Evolutionary conservation across 2,329 filamentous ascomycete species (phyloP).

Genomic region (Sordariomycetes sp.): DNA sequence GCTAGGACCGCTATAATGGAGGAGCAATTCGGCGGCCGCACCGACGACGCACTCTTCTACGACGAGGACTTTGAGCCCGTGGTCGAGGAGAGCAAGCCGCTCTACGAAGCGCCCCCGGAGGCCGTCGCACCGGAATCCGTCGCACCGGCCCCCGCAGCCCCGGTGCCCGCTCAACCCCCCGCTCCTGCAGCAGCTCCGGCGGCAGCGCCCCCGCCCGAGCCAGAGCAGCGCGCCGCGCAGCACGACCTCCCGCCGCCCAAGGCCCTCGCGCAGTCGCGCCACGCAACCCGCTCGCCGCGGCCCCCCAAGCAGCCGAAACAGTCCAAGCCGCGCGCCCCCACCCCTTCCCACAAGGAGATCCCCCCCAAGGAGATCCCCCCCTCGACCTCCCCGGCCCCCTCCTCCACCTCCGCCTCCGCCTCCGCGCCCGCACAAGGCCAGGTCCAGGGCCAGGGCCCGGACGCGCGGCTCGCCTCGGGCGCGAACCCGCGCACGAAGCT

Average conservation of each 20-base stretch:
- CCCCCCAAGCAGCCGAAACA: conserved; percentile 6
- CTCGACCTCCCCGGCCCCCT: neutral
- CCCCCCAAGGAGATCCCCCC: conserved; percentile 4
- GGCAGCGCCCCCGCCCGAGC: neutral
- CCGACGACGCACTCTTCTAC: conserved; percentile 52
- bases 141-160: conserved; percentile 4
- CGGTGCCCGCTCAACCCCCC: neutral
- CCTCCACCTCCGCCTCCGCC: neutral
- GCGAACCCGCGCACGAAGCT: conserved; percentile 50
- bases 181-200: neutral
- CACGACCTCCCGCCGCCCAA: neutral
- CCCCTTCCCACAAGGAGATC: conserved; percentile 6
- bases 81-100: conserved; percentile 3
- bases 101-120: conserved; percentile 4
- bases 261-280: conserved; percentile 3
- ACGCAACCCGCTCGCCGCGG: conserved; percentile 4
- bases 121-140: neutral
- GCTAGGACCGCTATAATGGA: conserved; percentile 31
- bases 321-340: conserved; percentile 5
- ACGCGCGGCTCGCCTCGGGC: conserved; percentile 38
- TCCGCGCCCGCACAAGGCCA: conserved; percentile 1
- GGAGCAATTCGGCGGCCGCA: conserved; percentile 49
- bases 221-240: neutral
- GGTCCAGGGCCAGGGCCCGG: conserved; percentile 14
- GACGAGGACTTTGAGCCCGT: conserved; percentile 54